These are phyloP conservation scores for Closterium sp. DNA, from an alignment of 139 green algal genomes.

Conservation along the genomic window DNA sequence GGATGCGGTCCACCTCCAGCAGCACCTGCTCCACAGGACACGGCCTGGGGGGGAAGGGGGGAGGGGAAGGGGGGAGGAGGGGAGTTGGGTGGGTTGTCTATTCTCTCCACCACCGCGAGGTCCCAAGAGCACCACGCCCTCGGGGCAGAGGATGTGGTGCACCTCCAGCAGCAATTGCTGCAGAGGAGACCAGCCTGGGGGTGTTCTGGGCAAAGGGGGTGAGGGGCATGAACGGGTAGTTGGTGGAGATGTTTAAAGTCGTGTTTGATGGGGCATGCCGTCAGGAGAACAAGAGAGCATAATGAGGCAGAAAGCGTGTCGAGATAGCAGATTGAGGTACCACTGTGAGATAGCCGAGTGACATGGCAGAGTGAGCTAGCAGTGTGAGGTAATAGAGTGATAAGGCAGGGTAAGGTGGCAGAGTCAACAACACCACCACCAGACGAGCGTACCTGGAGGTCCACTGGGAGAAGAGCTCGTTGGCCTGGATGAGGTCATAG, in stretches of 20 bases:
- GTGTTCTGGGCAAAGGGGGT: no score
- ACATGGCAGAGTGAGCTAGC: no score
- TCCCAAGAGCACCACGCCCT: no score
- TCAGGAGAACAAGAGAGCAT: neutral
- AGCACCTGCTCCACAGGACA: conserved; percentile 22
- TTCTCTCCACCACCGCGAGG: no score
- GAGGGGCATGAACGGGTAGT: no score
- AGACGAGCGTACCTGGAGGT: neutral
- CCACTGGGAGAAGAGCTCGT: conserved; percentile 6
- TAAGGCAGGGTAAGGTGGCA: neutral
- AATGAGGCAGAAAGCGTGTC: neutral
- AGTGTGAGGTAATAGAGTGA: neutral
- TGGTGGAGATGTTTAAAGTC: no score
- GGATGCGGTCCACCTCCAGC: conserved; percentile 33
- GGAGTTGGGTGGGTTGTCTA: no score
- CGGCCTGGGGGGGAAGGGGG: neutral
- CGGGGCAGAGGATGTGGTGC: neutral
- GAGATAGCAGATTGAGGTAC: neutral
- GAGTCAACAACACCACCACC: no score
- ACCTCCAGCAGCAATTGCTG: neutral
- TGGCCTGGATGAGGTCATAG: conserved; percentile 32
- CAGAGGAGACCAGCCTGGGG: neutral
- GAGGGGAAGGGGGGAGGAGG: neutral
- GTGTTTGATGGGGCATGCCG: neutral
- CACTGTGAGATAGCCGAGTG: no score